Conservation (phyloP, 2,329 filamentous ascomycete genomes). For the Atkinsonella hypoxylon region DNA sequence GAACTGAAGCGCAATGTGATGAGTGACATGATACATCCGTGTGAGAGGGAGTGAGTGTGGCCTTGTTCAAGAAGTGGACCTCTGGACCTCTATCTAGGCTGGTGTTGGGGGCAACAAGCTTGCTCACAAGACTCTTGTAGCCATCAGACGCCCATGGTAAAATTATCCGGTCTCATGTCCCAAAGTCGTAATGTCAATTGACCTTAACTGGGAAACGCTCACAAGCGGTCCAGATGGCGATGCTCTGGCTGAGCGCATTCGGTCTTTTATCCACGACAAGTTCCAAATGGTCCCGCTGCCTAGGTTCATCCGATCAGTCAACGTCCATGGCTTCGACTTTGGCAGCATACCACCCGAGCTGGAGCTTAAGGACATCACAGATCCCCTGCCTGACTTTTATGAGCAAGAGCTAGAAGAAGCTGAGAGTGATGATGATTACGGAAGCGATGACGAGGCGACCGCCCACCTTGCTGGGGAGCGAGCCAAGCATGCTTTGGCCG, state of each 20-base stretch:
- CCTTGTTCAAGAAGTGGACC: too few relatives aligned
- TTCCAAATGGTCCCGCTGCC: constrained; percentile 88
- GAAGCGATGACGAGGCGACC: constrained; percentile 21
- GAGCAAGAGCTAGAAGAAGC: constrained; percentile 58
- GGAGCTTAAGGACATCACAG: constrained; percentile 92
- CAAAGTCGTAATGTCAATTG: constrained; percentile 67
- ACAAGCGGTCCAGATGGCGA: constrained; percentile 81
- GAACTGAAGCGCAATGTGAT: too few relatives aligned
- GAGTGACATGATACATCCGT: too few relatives aligned
- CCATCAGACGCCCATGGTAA: background rate
- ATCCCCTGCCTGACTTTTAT: constrained; percentile 93
- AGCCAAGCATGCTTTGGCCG: constrained; percentile 1
- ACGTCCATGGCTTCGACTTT: constrained; percentile 89
- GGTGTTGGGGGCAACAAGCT: background rate
- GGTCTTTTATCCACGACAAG: constrained; percentile 86
- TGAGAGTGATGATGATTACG: constrained; percentile 24
- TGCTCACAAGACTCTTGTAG: background rate
- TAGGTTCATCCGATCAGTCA: constrained; percentile 92
- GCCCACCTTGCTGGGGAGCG: constrained; percentile 16
- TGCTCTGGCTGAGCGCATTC: constrained; percentile 73
- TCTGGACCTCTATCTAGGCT: too few relatives aligned
- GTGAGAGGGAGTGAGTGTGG: too few relatives aligned
- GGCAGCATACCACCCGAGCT: constrained; percentile 72
- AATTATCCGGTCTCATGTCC: background rate
- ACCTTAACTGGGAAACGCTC: constrained; percentile 90